Evolutionary conservation across 805 yeast genomes (phyloP).

Genomic region (Candida nanaspora): DNA sequence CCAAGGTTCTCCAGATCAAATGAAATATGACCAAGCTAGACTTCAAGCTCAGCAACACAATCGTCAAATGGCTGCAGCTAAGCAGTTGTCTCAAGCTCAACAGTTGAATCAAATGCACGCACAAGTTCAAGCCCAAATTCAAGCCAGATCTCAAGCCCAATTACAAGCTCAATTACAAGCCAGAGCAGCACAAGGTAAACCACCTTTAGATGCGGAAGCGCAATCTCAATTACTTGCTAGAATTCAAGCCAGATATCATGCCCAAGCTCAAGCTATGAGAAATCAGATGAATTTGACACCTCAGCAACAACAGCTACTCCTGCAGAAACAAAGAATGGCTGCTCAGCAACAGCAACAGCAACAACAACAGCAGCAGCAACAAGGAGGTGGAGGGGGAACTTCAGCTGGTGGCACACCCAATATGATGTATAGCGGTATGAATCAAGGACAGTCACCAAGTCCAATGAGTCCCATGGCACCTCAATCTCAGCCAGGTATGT

Average conservation of each 20-base stretch:
- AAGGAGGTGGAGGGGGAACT: too few relatives aligned
- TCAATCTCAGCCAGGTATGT: background rate
- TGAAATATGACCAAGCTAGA: background rate
- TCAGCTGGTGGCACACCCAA: background rate
- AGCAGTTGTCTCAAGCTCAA: conserved; percentile 1
- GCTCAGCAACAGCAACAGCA: conserved; percentile 6
- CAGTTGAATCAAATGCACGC: background rate
- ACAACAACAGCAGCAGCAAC: conserved; percentile 4
- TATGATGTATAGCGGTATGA: background rate
- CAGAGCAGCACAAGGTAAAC: conserved; percentile 2
- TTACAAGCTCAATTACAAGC: conserved; percentile 1
- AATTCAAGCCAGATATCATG: conserved; percentile 1
- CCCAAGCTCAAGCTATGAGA: background rate
- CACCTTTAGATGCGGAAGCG: conserved; percentile 1
- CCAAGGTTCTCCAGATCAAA: background rate
- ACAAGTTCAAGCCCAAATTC: conserved; percentile 1
- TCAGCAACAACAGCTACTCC: conserved; percentile 10
- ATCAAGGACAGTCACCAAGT: background rate
- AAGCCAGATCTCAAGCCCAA: conserved; percentile 1
- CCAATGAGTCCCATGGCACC: background rate
- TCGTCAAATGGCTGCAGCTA: conserved; percentile 1
- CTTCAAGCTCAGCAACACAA: background rate
- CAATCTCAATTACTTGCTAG: conserved; percentile 2
- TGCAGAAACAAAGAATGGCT: conserved; percentile 9
- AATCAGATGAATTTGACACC: conserved; percentile 7